These are phyloP conservation scores for Tylopilus felleus DNA, from an alignment of 768 basidiomycete species.

Conservation along the genomic window DNA sequence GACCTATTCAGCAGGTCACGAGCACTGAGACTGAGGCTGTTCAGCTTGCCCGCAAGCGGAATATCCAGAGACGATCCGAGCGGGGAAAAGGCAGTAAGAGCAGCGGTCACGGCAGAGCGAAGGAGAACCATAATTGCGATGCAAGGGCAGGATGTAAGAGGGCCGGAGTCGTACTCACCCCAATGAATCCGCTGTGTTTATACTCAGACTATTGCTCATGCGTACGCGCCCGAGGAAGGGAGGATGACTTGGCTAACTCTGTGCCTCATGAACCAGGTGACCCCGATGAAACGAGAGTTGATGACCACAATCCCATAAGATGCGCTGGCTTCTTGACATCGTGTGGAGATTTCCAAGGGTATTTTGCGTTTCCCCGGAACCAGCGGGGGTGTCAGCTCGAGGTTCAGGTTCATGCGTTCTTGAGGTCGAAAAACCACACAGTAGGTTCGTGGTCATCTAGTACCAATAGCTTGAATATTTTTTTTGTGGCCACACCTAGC, in stretches of 20 bases:
- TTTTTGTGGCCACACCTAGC: too few species aligned
- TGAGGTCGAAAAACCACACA: too few species aligned
- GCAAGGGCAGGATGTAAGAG: not conserved
- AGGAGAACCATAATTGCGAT: conserved; percentile 12
- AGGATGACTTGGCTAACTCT: too few species aligned
- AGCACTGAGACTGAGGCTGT: conserved; percentile 15
- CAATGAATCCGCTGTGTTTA: not conserved
- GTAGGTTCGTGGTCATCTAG: too few species aligned
- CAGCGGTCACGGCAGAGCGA: not conserved
- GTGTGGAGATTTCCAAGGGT: too few species aligned
- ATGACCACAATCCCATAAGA: not conserved
- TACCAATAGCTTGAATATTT: too few species aligned
- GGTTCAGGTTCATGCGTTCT: too few species aligned
- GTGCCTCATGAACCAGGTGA: not conserved
- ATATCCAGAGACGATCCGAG: conserved; percentile 7
- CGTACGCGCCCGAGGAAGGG: too few species aligned
- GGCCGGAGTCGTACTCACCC: not conserved
- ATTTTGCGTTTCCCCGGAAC: too few species aligned
- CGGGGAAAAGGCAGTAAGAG: conserved; percentile 1
- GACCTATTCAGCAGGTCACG: conserved; percentile 17
- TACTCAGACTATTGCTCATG: not conserved
- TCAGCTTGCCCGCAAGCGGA: conserved; percentile 17
- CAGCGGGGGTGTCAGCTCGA: too few species aligned
- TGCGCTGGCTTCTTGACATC: too few species aligned
- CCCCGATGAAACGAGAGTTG: not conserved